A percentile compares a stretch with the other conserved stretches of the same genome.
Conservation (phyloP, 345 rosid species). For the Brassica carinata region DNA sequence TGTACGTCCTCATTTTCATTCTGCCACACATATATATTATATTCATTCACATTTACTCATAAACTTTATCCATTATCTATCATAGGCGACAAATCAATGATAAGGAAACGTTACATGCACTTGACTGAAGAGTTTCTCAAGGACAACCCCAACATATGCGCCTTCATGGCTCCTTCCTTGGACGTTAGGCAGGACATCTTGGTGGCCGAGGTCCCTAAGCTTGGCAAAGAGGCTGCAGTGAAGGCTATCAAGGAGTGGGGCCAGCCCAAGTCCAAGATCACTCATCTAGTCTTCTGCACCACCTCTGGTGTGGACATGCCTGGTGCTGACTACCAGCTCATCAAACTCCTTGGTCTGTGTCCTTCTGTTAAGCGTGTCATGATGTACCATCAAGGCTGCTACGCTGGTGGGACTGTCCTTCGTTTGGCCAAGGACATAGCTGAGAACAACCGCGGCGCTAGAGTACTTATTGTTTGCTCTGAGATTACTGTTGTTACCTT, state of each 20-base stretch:
- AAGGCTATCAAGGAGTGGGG: conserved; percentile 85
- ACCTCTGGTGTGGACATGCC: conserved; percentile 92
- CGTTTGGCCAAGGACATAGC: conserved; percentile 81
- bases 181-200: conserved; percentile 74
- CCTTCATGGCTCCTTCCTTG: conserved; percentile 65
- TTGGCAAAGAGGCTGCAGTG: conserved; percentile 73
- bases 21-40: background rate
- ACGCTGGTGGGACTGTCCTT: conserved; percentile 80
- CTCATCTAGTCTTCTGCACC: conserved; percentile 79
- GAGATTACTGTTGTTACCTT: conserved; percentile 76
- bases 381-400: conserved; percentile 77
- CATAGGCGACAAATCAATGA: conserved; percentile 71
- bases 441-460: conserved; percentile 74
- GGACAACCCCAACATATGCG: conserved; percentile 59
- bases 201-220: conserved; percentile 72
- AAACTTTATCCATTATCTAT: background rate
- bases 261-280: conserved; percentile 77
- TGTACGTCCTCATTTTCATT: conserved; percentile 44
- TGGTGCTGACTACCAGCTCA: conserved; percentile 88
- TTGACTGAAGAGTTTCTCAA: conserved; percentile 67
- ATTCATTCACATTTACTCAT: background rate
- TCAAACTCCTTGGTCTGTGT: conserved; percentile 74
- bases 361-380: conserved; percentile 73
- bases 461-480: conserved; percentile 75
- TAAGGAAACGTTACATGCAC: conserved; percentile 65